These are phyloP conservation scores for Aureobasidium sp. DNA, from an alignment of 2,329 filamentous ascomycete species.

Conservation along the genomic window DNA sequence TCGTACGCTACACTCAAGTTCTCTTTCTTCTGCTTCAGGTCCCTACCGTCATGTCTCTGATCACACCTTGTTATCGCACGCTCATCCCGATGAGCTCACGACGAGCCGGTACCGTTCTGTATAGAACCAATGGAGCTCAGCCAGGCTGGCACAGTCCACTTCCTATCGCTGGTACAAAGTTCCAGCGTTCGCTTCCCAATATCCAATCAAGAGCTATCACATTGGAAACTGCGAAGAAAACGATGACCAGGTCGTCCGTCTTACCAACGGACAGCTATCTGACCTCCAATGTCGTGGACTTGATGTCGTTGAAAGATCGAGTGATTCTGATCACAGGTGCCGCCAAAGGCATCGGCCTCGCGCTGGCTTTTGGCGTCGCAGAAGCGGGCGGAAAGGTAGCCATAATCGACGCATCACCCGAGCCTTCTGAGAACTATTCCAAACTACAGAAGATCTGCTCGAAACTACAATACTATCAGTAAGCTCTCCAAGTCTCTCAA, in stretches of 20 bases:
- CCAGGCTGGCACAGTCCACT: too few species aligned
- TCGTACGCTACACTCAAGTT: too few species aligned
- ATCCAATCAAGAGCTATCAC: neutral
- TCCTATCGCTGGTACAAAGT: too few species aligned
- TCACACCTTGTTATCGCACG: too few species aligned
- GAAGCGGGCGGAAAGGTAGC: slow-evolving; percentile 34
- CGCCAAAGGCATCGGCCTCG: slow-evolving; percentile 33
- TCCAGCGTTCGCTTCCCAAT: too few species aligned
- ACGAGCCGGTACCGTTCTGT: too few species aligned
- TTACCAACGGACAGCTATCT: slow-evolving; percentile 9
- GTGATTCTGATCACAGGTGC: slow-evolving; percentile 33
- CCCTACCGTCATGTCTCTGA: too few species aligned
- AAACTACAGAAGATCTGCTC: slow-evolving; percentile 8
- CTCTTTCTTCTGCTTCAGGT: too few species aligned
- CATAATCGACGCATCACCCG: slow-evolving; percentile 27
- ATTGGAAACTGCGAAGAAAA: neutral
- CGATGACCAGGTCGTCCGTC: neutral
- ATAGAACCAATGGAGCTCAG: too few species aligned
- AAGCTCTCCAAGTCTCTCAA: too few species aligned
- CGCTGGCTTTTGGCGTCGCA: slow-evolving; percentile 32
- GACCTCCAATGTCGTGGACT: slow-evolving; percentile 11
- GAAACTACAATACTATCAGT: slow-evolving; percentile 19
- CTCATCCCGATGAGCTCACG: too few species aligned
- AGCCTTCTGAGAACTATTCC: slow-evolving; percentile 15
- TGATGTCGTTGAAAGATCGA: slow-evolving; percentile 24